Evolutionary conservation across 768 basidiomycete genomes (phyloP), one percentile per base, ranked within the genome.

Genomic region (Astraeus odoratus): DNA sequence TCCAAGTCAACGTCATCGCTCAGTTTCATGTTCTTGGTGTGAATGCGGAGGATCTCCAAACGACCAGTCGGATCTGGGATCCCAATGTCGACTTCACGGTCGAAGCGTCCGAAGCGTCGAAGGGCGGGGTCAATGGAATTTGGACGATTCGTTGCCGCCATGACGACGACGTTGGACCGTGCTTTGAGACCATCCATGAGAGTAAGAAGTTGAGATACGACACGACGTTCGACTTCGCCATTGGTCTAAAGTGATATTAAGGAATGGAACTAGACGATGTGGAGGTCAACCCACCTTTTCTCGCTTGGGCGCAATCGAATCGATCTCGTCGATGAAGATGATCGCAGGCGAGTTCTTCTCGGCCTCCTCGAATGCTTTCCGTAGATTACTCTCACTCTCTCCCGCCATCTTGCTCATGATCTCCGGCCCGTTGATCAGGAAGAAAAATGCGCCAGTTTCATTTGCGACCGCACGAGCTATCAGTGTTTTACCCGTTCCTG

Each of bases 331-430:
- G 60, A 97, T 97, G 74, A 99, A 99, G 72, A 99, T 99, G 73
- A 99, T 99, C 25, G 96, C 86, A 19, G 96, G 96, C 1, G 90
- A 93, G 72, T 98, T 99, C 77, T 99, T 99, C 73, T 99, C 96
- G 3, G 96, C 95, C 71, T 99, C 96, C 67, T 98, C 96, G 63
- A 98, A 98, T 22, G 96, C 95, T 67, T 99, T 99, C 55, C 96
- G 74, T 51, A 99, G 71, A 67, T 99, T 99, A 59, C 88, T 92
- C 66, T 99, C 96, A 63, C 81, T 85, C 71, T 99, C 96, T 54
- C 96, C 96, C 43, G 96, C 96, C 96, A 99, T 99, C 76, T 99
- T 98, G 57, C 86, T 90, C 96, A 99, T 99, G 66, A 99, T 98
- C 68, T 99, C 96, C 42, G 96, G 96, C 43, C 96, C 96, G 61